Evolutionary conservation across 2,329 filamentous ascomycete genomes (phyloP), one percentile per base, ranked within the genome.

Genomic region (Periconia sp.): DNA sequence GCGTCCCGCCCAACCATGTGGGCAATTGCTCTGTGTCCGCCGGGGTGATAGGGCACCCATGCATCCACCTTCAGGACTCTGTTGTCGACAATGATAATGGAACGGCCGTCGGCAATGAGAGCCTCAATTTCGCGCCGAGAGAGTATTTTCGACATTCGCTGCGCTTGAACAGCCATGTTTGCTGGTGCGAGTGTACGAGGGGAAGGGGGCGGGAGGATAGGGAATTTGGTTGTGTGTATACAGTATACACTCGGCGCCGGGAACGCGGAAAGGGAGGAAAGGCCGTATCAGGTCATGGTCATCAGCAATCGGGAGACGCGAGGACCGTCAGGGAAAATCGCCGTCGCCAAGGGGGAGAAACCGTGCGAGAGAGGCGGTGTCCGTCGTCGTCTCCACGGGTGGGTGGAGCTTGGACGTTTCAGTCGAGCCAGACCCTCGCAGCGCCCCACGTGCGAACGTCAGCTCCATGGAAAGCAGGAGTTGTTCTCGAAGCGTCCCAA

Each of bases 1-100:
- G 90, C 92, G 82, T 96, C 91, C 72, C 87, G 84, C 49, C 91
- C 91, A 48, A 97, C 83, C 90, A 96, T 94, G 66, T 99, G 94
- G 66, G 84, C 77, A 53, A 99, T 95, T 40, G 92, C 83, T 72
- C 91, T 94, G 60, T 92, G 86, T 57, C 94, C 94, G 43, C 94
- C 94, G 10, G 94, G 94, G 63, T 97, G 94, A 63, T 88, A 96
- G 39, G 83, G 83, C 38, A 95, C 75, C 89, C 91, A 99, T 26
- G 86, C 80, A 69, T 97, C 92, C 22, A 90, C 85, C 73, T 91
- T 96, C 56, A 97, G 72, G 8, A 96, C 91, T 59, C 84, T 83
- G 46, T 84, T 80, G 57, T 96, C 84, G 46, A 94, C 78, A 39
- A 99, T 90, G 49, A 96, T 80, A 42, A 99, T 81, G 52, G 83